These are phyloP conservation scores for Chalciporus piperatus DNA, from an alignment of 768 basidiomycete species.

Conservation along the genomic window DNA sequence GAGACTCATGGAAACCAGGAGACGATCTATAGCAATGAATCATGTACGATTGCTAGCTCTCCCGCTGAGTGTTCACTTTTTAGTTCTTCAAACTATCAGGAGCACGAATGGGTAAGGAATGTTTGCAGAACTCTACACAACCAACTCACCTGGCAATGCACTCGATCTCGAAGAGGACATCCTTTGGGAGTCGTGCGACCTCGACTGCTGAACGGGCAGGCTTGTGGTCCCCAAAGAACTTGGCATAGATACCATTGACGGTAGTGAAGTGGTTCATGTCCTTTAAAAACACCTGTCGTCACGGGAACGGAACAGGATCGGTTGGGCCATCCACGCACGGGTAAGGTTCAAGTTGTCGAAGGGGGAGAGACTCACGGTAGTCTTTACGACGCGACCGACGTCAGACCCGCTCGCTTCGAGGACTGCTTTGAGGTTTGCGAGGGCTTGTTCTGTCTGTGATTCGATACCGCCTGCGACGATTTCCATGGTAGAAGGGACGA, in stretches of 20 bases:
- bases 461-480: constrained; percentile 68
- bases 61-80: not conserved
- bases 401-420: constrained; percentile 80
- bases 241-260: constrained; percentile 79
- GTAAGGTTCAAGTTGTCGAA: not conserved
- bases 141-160: constrained; percentile 68
- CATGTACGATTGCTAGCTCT: too few species aligned
- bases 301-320: too few species aligned
- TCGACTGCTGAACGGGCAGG: constrained; percentile 93
- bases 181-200: constrained; percentile 83
- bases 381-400: constrained; percentile 82
- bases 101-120: not conserved
- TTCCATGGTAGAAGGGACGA: constrained; percentile 44
- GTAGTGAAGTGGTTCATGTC: constrained; percentile 85
- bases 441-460: constrained; percentile 67
- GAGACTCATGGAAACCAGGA: too few species aligned
- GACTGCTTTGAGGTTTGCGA: constrained; percentile 83
- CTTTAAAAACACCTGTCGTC: constrained; percentile 80
- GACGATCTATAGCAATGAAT: too few species aligned
- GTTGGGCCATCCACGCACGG: not conserved
- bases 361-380: constrained; percentile 62
- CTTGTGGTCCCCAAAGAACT: constrained; percentile 87
- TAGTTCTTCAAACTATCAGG: constrained; percentile 20
- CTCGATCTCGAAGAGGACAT: constrained; percentile 92
- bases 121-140: not conserved